phyloP scores from a whole-genome alignment of 2,329 filamentous ascomycete species.

The Neofusicoccum laricinum region DNA sequence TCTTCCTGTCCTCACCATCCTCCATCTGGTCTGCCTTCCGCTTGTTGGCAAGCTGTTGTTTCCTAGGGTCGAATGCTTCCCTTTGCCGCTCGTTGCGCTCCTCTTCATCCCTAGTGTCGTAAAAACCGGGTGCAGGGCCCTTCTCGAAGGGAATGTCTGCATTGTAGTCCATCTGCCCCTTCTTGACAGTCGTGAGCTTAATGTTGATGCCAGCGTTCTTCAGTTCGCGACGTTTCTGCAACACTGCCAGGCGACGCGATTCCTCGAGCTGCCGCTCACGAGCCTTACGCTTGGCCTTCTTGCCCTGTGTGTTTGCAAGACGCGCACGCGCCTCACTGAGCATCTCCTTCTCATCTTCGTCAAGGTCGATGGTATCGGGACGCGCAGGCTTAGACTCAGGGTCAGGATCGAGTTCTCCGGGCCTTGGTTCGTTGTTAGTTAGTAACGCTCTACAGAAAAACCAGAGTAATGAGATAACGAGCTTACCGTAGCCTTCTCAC shows the following conservation, averaged over 20 bases:
- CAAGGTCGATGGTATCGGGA: constrained; percentile 95
- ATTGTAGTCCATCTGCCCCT: constrained; percentile 99
- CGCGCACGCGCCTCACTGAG: constrained; percentile 94
- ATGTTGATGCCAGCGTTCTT: constrained; percentile 99
- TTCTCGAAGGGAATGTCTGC: constrained; percentile 98
- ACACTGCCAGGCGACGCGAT: constrained; percentile 79
- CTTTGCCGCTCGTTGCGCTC: constrained; percentile 78
- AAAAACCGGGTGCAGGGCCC: constrained; percentile 82
- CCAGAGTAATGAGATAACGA: not conserved
- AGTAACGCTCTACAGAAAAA: too few species aligned
- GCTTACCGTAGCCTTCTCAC: constrained; percentile 64
- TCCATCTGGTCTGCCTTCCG: constrained; percentile 90
- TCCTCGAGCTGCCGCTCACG: constrained; percentile 94
- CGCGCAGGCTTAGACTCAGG: constrained; percentile 93
- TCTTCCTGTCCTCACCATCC: constrained; percentile 72
- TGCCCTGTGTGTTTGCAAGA: constrained; percentile 95
- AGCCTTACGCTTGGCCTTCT: constrained; percentile 98
- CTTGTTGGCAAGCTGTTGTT: constrained; percentile 87
- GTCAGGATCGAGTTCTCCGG: constrained; percentile 95
- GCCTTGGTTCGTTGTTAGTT: constrained; percentile 34
- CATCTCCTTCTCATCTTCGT: constrained; percentile 99
- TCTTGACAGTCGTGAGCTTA: constrained; percentile 86
- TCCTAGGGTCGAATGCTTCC: constrained; percentile 84
- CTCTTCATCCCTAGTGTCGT: constrained; percentile 84
- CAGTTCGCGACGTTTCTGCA: constrained; percentile 93